These are phyloP conservation scores for Trichoderma reesei DNA, from an alignment of 495 filamentous ascomycete genomes.

Conservation along the genomic window DNA sequence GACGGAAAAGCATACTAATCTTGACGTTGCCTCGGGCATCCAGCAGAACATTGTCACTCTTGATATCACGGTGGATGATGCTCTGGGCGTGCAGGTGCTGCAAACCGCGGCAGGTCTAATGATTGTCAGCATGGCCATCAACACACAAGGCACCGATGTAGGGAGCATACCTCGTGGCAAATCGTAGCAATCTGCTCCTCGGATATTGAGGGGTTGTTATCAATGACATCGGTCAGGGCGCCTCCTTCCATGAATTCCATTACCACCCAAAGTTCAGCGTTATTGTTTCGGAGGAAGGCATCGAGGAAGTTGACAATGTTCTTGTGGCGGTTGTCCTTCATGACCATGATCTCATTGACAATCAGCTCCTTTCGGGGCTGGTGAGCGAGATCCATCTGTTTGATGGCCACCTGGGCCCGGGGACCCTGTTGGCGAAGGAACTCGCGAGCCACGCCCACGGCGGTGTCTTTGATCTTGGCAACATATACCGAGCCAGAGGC, in stretches of 20 bases:
- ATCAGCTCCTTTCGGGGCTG: conserved; percentile 97
- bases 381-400: conserved; percentile 97
- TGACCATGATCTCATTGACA: conserved; percentile 98
- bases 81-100: conserved; percentile 89
- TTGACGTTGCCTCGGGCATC: conserved; percentile 93
- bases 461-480: conserved; percentile 74
- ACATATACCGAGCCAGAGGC: conserved; percentile 98
- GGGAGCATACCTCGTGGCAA: conserved; percentile 68
- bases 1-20: conserved; percentile 74
- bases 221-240: conserved; percentile 95
- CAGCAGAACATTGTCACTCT: conserved; percentile 94
- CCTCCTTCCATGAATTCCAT: conserved; percentile 99
- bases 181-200: conserved; percentile 98
- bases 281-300: conserved; percentile 87
- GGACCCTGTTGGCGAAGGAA: conserved; percentile 59
- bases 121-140: conserved; percentile 24
- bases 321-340: conserved; percentile 95
- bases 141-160: background rate
- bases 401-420: conserved; percentile 85
- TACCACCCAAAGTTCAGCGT: conserved; percentile 92
- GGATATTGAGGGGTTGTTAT: conserved; percentile 82
- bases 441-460: conserved; percentile 55
- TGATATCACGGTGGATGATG: conserved; percentile 99
- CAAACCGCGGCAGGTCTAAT: conserved; percentile 86
- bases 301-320: conserved; percentile 99